These are phyloP conservation scores for Leccinum griseonigrum DNA, from an alignment of 1,284 basidiomycete species.

Conservation along the genomic window DNA sequence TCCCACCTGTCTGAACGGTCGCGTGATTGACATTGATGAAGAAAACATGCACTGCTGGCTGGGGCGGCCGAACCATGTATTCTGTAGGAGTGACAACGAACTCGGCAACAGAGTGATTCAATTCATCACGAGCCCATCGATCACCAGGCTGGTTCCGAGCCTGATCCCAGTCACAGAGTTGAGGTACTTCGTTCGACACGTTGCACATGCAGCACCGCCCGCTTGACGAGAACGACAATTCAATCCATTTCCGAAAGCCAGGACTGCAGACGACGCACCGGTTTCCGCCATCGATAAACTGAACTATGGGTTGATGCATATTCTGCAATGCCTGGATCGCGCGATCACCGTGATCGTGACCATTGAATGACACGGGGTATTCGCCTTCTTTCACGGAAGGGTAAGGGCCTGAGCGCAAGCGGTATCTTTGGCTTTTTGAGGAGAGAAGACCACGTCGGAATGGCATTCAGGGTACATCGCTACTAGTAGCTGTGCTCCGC, in stretches of 20 bases:
- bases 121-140: conserved; percentile 90
- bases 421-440: conserved; percentile 94
- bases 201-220: conserved; percentile 99
- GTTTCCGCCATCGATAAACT: conserved; percentile 98
- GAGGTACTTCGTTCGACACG: conserved; percentile 98
- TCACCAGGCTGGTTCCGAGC: conserved; percentile 92
- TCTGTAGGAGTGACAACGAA: conserved; percentile 93
- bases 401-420: conserved; percentile 87
- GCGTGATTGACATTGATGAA: conserved; percentile 95
- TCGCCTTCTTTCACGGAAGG: conserved; percentile 78
- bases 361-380: conserved; percentile 71
- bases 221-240: conserved; percentile 34
- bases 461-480: conserved; percentile 87
- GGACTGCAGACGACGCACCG: conserved; percentile 46
- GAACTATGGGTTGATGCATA: conserved; percentile 99
- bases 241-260: background rate
- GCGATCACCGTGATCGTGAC: conserved; percentile 96
- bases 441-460: conserved; percentile 91
- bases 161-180: conserved; percentile 98
- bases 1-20: conserved; percentile 80
- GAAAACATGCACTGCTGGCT: conserved; percentile 96
- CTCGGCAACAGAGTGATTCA: conserved; percentile 93
- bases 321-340: conserved; percentile 93
- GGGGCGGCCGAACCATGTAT: conserved; percentile 99
- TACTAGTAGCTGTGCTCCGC: conserved; percentile 87